These are phyloP conservation scores for Blastobotrys buckinghamii DNA, from an alignment of 1,139 yeast species.

Conservation along the genomic window DNA sequence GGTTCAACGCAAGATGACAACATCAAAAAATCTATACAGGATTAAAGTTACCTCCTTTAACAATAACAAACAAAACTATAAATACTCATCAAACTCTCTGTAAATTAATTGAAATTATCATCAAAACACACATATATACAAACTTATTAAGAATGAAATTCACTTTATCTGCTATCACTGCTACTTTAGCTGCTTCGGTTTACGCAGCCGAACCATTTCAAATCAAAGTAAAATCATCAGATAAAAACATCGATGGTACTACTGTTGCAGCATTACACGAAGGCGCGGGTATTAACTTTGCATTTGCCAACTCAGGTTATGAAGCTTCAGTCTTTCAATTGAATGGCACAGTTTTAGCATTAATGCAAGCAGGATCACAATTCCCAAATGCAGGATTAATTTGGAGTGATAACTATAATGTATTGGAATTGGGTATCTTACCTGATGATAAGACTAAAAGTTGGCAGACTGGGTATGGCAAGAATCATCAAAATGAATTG, in stretches of 20 bases:
- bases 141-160: not conserved
- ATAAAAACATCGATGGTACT: conserved; percentile 23
- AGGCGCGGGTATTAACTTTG: conserved; percentile 48
- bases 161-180: not conserved
- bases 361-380: not conserved
- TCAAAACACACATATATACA: no score
- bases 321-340: not conserved
- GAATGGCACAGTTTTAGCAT: not conserved
- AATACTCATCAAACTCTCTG: no score
- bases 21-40: no score
- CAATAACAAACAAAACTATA: no score
- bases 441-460: not conserved
- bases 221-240: not conserved
- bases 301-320: conserved; percentile 31
- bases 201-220: not conserved
- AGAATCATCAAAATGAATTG: not conserved
- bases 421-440: not conserved
- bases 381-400: not conserved
- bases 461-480: not conserved
- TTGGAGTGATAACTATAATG: not conserved
- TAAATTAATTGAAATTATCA: no score
- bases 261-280: conserved; percentile 39
- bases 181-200: not conserved
- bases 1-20: no score
- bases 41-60: no score